Evolutionary conservation across 2,329 filamentous ascomycete genomes (phyloP).

Genomic region (Pezicula carpinea): DNA sequence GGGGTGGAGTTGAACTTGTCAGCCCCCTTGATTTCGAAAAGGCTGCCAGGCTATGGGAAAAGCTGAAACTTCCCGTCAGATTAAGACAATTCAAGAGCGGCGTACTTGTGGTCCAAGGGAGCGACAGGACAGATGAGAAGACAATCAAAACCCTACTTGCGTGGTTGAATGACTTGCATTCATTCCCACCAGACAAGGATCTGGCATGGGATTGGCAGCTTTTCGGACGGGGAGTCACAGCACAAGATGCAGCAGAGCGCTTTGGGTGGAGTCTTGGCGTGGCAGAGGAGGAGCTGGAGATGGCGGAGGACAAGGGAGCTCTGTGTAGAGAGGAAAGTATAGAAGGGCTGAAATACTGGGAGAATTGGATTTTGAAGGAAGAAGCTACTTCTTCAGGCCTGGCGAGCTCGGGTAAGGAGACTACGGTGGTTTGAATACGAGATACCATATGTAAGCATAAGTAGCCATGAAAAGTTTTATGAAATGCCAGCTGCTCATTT

Average conservation of each 20-base stretch:
- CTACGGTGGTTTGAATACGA: too few species aligned
- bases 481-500: too few species aligned
- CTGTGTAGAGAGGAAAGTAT: constrained; percentile 89
- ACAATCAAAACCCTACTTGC: constrained; percentile 71
- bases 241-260: constrained; percentile 79
- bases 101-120: constrained; percentile 86
- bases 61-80: constrained; percentile 77
- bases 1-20: constrained; percentile 90
- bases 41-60: constrained; percentile 83
- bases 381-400: neutral
- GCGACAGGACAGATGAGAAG: constrained; percentile 85
- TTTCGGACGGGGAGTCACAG: constrained; percentile 83
- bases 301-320: constrained; percentile 88
- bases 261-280: constrained; percentile 98
- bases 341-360: constrained; percentile 90
- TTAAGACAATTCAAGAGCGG: constrained; percentile 88
- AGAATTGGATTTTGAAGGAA: constrained; percentile 49
- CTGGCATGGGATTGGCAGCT: constrained; percentile 69
- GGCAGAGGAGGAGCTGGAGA: constrained; percentile 89
- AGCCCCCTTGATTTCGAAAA: constrained; percentile 90
- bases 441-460: too few species aligned
- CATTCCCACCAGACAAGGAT: constrained; percentile 58
- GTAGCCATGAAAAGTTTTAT: too few species aligned
- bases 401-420: too few species aligned
- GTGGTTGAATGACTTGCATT: constrained; percentile 74